Base-by-base conservation (phyloP, 495 filamentous ascomycete species). In the Penicillium coffeae region DNA sequence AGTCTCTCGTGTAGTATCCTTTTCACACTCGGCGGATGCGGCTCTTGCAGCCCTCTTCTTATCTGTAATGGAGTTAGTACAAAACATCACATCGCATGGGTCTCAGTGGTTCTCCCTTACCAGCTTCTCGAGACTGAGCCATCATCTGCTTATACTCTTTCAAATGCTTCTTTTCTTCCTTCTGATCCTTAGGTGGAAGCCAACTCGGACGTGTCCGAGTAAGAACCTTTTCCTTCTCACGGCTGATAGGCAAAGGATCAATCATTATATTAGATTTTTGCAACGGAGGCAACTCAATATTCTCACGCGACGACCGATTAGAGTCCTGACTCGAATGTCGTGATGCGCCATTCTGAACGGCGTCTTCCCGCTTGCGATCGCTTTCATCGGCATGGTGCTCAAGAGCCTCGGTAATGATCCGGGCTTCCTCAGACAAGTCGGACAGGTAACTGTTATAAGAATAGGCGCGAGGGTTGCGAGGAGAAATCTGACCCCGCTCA, bases 141-240 rank as follows among this genome's bases (percentile, higher is more conserved):
- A 96, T 94, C 88, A 98, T 97, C 58, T 76, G 81, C 63, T 95
- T 86, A 58, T 95, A 98, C 64, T 97, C 88, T 59, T 80, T 91
- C 45, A 98, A 54, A 60, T 98, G 93, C 46, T 83, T 85, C 64
- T 82, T 91, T 67, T 98, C 93, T 64, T 98, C 93, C 40, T 86
- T 88, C 20, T 88, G 90, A 50, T 89, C 83, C 68, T 98, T 97
- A 0, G 93, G 93, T 6, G 93, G 93, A 13, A 98, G 74, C 93
- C 93, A 98, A 33, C 87, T 92, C 0, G 93, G 93, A 21, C 93
- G 80, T 10, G 93, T 98, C 35, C 94, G 78, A 16, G 89, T 90
- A 15, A 98, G 71, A 5, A 96, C 87, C 34, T 87, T 89, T 55
- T 95, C 90, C 68, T 98, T 98, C 73, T 98, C 93, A 69, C 90